Conservation (phyloP, 179 eudicot genomes). For the Heliamphora pulchella region DNA sequence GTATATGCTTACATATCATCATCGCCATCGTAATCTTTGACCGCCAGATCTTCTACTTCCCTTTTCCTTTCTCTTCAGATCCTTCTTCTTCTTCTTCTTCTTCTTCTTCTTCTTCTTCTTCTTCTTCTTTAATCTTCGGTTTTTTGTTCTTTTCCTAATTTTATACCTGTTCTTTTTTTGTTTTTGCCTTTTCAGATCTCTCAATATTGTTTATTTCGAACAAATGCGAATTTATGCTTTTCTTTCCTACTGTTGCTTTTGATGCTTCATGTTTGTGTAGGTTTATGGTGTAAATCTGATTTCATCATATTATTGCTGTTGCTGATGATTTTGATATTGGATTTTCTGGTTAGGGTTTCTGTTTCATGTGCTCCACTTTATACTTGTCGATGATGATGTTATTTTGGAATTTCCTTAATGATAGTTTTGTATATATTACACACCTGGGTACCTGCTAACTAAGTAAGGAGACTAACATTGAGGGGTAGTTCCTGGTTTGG, state of each 20-base stretch:
- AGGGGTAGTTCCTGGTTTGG: too few relatives aligned
- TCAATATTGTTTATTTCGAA: not conserved
- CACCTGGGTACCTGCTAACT: too few relatives aligned
- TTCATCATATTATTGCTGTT: not conserved
- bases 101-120: not conserved
- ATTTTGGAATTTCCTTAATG: not conserved
- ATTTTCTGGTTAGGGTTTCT: slow-evolving; percentile 5
- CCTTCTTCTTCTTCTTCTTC: too few relatives aligned
- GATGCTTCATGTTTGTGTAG: not conserved
- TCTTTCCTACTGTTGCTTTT: not conserved
- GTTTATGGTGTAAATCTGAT: not conserved
- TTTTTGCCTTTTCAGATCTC: slow-evolving; percentile 13
- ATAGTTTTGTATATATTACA: too few relatives aligned
- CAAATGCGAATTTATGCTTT: slow-evolving; percentile 9
- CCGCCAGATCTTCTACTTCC: slow-evolving; percentile 17
- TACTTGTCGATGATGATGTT: not conserved
- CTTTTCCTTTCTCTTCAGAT: slow-evolving; percentile 1
- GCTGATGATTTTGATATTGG: not conserved
- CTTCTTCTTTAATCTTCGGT: not conserved
- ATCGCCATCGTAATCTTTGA: not conserved
- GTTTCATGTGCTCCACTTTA: slow-evolving; percentile 7
- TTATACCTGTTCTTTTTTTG: slow-evolving; percentile 11
- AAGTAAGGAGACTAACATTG: too few relatives aligned
- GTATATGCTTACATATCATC: slow-evolving; percentile 21
- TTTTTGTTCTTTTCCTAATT: not conserved